A percentile compares a stretch with the other conserved stretches of the same genome.
Evolutionary conservation across 495 filamentous ascomycete species (phyloP).

Genomic region (Annulohypoxylon bovei): DNA sequence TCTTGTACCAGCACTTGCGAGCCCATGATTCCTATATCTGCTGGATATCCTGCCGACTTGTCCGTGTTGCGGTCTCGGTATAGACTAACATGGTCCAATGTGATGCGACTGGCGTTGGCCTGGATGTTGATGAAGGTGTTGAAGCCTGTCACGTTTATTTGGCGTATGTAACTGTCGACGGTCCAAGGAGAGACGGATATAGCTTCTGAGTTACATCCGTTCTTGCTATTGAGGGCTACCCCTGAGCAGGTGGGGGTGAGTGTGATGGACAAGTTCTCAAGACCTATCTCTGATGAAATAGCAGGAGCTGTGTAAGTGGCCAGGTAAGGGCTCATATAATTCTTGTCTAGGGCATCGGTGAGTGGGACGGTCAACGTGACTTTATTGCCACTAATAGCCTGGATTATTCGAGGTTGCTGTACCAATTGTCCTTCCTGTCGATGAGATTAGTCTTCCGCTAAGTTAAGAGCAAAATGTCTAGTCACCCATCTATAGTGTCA

Average conservation of each 20-base stretch:
- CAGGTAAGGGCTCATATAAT: conserved; percentile 17
- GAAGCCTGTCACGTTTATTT: conserved; percentile 29
- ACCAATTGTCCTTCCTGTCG: conserved; percentile 8
- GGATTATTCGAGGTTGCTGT: conserved; percentile 22
- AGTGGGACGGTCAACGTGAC: conserved; percentile 27
- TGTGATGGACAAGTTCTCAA: conserved; percentile 28
- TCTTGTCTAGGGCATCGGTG: conserved; percentile 26
- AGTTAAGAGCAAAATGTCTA: no score
- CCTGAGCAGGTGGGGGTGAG: conserved; percentile 29
- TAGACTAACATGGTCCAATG: conserved; percentile 16
- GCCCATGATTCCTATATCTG: conserved; percentile 26
- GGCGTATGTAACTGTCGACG: conserved; percentile 18
- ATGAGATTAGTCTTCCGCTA: not conserved
- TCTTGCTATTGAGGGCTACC: not conserved
- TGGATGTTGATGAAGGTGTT: conserved; percentile 20
- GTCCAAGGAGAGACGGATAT: conserved; percentile 21
- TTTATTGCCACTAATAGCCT: conserved; percentile 7
- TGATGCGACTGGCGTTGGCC: conserved; percentile 22
- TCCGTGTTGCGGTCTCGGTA: conserved; percentile 17
- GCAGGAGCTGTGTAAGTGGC: conserved; percentile 9
- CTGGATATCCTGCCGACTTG: conserved; percentile 11
- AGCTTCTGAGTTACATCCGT: conserved; percentile 17
- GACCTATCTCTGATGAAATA: conserved; percentile 3
- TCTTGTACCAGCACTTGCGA: conserved; percentile 24
- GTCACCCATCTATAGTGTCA: not conserved